Conservation (phyloP, 768 basidiomycete species). For the Tylopilus plumbeoviolaceoides region DNA sequence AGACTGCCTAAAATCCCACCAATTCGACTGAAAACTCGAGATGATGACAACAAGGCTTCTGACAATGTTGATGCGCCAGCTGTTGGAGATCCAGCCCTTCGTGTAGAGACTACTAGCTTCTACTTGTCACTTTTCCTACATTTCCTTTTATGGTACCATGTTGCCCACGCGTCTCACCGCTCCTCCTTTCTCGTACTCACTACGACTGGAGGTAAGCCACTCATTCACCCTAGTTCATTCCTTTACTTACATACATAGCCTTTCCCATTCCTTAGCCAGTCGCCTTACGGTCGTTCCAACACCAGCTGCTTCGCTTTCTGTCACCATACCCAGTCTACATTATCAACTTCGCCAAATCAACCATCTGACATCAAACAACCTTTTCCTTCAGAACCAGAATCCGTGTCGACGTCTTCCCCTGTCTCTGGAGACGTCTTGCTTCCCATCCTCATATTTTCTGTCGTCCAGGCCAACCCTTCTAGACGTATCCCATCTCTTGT, state of each 20-base stretch:
- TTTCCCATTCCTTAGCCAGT: too few species aligned
- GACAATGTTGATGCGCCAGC: background rate
- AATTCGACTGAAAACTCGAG: conserved; percentile 67
- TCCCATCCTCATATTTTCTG: conserved; percentile 89
- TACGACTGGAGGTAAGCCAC: too few species aligned
- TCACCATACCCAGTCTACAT: conserved; percentile 6
- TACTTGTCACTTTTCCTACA: too few species aligned
- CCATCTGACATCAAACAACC: background rate
- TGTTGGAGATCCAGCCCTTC: too few species aligned
- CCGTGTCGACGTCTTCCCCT: conserved; percentile 36
- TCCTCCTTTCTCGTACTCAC: too few species aligned
- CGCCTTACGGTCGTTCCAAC: too few species aligned
- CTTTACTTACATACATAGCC: too few species aligned
- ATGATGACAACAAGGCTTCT: conserved; percentile 17
- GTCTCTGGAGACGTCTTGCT: conserved; percentile 88
- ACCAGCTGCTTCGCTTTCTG: conserved; percentile 4
- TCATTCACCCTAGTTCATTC: too few species aligned
- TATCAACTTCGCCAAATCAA: conserved; percentile 3
- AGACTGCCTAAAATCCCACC: conserved; percentile 72
- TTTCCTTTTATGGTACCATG: too few species aligned
- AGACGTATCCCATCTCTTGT: conserved; percentile 46
- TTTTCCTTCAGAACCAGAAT: conserved; percentile 8
- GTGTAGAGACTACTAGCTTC: conserved; percentile 75
- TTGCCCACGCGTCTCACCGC: too few species aligned
- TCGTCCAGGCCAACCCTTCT: conserved; percentile 90